Base-by-base conservation (phyloP, 2,329 filamentous ascomycete genomes). In the Bertia moriformis region DNA sequence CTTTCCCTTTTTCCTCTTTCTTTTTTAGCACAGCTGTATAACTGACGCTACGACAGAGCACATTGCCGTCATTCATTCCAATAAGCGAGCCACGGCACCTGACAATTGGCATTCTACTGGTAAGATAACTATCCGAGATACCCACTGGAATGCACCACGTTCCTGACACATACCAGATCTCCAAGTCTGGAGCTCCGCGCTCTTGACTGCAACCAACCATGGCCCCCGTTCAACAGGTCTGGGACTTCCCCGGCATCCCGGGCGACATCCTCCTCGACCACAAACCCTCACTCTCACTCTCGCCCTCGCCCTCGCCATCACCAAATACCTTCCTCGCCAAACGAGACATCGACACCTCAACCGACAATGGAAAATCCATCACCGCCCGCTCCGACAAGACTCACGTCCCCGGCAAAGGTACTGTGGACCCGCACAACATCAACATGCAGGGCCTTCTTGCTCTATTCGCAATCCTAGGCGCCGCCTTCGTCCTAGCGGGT, bases 381-480 rank as follows among this genome's bases (percentile, higher is more conserved):
- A 29, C 10, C 10, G 24, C 24, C 10, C 10, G n/a, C 24, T 10
- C 24, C 24, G 24, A 10, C 10, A 29, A 29, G n/a, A 10, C 24
- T 10, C n/a, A 29, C n/a, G 24, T 29, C 24, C 24, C 24, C 24
- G 24, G 24, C n/a, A 10, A 29, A 29, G 24, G 24, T 10, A 29
- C 24, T 10, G 24, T 29, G n/a, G 58, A 65, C 42, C 71, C 72
- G 1, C 56, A 66, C 29, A 49, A 69, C 41, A 73, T 78, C 58
- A 75, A 70, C 60, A 79, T 80, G 52, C 71, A 68, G 15, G 83
- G 77, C 42, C 76, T 94, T 49, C 83, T 96, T 53, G 79, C 81
- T 1, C 65, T 96, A 1, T 94, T 96, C 54, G 89, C 83, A 10
- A 57, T 95, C 14, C 75, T 96, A 39, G 86, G 84, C 22, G 77